Base-by-base conservation (phyloP, 768 basidiomycete species). In the Gelatoporia subvermispora region DNA sequence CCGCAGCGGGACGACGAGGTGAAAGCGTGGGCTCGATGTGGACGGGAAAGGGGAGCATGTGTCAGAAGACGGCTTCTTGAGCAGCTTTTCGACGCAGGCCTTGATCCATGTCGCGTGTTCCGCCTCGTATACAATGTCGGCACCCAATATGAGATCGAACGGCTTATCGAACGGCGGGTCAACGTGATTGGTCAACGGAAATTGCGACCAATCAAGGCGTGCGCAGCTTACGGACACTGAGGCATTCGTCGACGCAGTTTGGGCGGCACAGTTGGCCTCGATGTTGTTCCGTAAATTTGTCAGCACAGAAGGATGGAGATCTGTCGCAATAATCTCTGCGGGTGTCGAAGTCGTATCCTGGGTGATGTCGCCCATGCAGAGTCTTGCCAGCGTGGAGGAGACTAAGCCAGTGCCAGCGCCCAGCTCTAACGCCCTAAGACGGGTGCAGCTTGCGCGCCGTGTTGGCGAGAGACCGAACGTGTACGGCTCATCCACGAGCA, bases 1-100 rank as follows among this genome's bases (percentile, higher is more conserved):
- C 0, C 91, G 84, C 3, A 88, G 70, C 1, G 90, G 88, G n/a
- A 91, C 78, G 42, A 90, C 72, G 13, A 92, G 75, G 56, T 90
- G 86, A 63, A 93, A 93, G 23, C 43, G 57, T 40, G 42, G 61
- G 18, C 16, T 20, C 51, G 49, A 31, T 31, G n/a, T n/a, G n/a
- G n/a, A n/a, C 60, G 57, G 2, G 45, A 38, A 17, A 22, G 22
- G 22, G 25, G 17, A 4, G 48, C 31, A 4, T 68, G 65, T 40
- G 63, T 66, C 36, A 58, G 63, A 5, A 0, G 67, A 61, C 25
- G 65, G 65, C 37, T 41, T 51, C 15, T 64, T 60, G 24, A 81
- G 67, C 16, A 76, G 63, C 0, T 47, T 56, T 9, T 55, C 52
- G 36, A 79, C 70, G 41, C 72, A 73, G 18, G 65, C 62, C 4